Conservation (phyloP, 495 filamentous ascomycete genomes). For the Trichoderma reesei region DNA sequence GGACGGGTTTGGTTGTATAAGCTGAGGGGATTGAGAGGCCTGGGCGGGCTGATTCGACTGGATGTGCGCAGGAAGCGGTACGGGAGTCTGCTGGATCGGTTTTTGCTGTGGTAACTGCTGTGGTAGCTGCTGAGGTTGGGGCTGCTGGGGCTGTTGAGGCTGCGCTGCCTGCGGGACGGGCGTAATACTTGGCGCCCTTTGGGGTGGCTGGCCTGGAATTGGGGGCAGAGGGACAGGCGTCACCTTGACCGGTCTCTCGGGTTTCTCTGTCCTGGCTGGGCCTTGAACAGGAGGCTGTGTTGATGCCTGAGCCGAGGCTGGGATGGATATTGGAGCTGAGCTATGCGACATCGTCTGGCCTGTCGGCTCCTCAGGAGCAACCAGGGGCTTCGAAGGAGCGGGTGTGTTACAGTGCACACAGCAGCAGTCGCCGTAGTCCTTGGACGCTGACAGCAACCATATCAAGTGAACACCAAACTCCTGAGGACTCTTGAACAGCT, state of each 20-base stretch:
- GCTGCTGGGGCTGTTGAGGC: constrained; percentile 12
- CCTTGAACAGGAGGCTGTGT: neutral
- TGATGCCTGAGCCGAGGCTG: neutral
- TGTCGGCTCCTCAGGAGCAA: neutral
- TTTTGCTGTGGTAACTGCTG: neutral
- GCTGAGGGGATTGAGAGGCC: neutral
- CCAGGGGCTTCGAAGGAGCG: neutral
- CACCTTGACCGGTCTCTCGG: neutral
- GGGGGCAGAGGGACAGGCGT: neutral
- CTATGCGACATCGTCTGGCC: neutral
- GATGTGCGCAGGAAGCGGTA: neutral
- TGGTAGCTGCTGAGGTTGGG: neutral
- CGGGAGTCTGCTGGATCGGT: neutral
- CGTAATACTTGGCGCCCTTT: constrained; percentile 14
- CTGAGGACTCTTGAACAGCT: constrained; percentile 13
- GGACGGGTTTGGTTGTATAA: neutral
- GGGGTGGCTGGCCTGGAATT: constrained; percentile 9
- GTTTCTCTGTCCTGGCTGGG: neutral
- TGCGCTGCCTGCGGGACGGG: constrained; percentile 26
- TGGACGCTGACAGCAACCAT: constrained; percentile 11
- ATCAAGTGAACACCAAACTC: constrained; percentile 11
- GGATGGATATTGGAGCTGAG: neutral
- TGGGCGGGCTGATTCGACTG: neutral
- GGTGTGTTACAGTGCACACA: constrained; percentile 9
- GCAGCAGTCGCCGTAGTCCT: constrained; percentile 12